Percentiles rank a stretch among this genome's conserved stretches.
Evolutionary conservation across 2,329 filamentous ascomycete genomes (phyloP).

Genomic region (Phialophora macrospora): DNA sequence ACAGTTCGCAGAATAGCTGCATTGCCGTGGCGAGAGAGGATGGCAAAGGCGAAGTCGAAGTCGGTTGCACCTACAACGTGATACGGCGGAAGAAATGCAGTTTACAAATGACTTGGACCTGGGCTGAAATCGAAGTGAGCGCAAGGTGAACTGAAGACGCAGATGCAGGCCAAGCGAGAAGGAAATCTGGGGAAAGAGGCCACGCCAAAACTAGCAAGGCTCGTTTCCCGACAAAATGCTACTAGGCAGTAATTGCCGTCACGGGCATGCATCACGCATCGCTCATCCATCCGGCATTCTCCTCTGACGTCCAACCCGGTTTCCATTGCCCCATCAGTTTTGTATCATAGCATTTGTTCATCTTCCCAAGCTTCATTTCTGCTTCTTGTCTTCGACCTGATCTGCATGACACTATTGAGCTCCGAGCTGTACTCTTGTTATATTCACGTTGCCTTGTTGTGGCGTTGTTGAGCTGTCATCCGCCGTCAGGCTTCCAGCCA

Average conservation of each 20-base stretch:
- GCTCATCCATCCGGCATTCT: background rate
- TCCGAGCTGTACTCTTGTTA: background rate
- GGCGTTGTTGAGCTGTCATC: slow-evolving; percentile 4
- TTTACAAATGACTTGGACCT: background rate
- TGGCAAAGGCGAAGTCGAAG: background rate
- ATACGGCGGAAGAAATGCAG: slow-evolving; percentile 4
- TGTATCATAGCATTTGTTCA: slow-evolving; percentile 8
- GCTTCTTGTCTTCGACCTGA: background rate
- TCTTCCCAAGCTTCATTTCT: background rate
- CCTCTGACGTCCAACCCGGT: slow-evolving; percentile 5
- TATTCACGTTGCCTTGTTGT: slow-evolving; percentile 7
- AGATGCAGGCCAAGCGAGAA: slow-evolving; percentile 4
- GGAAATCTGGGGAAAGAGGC: slow-evolving; percentile 9
- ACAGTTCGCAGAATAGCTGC: background rate
- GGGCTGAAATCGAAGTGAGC: background rate
- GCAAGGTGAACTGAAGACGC: background rate
- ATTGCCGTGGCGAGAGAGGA: background rate
- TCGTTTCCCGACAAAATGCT: slow-evolving; percentile 1
- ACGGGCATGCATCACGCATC: slow-evolving; percentile 12
- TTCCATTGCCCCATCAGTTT: slow-evolving; percentile 9
- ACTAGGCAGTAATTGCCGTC: slow-evolving; percentile 12
- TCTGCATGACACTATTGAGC: slow-evolving; percentile 11
- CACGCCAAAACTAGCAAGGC: background rate
- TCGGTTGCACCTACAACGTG: background rate
- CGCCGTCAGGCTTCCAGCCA: slow-evolving; percentile 23